These are phyloP conservation scores for Penicillium olsonii DNA, from an alignment of 2,329 filamentous ascomycete genomes.

Conservation along the genomic window DNA sequence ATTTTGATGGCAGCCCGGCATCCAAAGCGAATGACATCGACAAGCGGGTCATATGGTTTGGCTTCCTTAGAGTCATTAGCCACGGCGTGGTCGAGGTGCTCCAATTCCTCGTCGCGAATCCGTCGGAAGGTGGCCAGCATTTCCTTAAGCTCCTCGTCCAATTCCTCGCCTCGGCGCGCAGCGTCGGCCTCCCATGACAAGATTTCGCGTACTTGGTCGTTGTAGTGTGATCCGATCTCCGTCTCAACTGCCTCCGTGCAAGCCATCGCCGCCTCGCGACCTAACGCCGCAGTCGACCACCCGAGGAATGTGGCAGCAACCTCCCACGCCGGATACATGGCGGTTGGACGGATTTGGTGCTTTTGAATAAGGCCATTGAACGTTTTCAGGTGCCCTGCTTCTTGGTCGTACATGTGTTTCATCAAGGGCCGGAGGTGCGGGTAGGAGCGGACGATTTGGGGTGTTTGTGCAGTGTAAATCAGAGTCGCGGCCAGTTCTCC, in stretches of 20 bases:
- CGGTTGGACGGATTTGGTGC: conserved; percentile 88
- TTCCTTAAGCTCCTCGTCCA: conserved; percentile 74
- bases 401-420: conserved; percentile 98
- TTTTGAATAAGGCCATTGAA: conserved; percentile 82
- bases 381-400: conserved; percentile 79
- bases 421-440: conserved; percentile 88
- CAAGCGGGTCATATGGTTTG: conserved; percentile 84
- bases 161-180: conserved; percentile 74
- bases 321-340: conserved; percentile 89
- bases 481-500: conserved; percentile 95
- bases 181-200: conserved; percentile 78
- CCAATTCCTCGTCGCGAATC: conserved; percentile 93
- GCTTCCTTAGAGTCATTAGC: conserved; percentile 91
- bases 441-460: conserved; percentile 74
- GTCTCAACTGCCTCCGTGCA: conserved; percentile 98
- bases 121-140: conserved; percentile 73
- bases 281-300: conserved; percentile 86
- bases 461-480: conserved; percentile 89
- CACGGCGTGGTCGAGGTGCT: conserved; percentile 94
- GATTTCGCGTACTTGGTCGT: conserved; percentile 80
- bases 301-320: conserved; percentile 77
- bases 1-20: conserved; percentile 93
- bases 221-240: conserved; percentile 95
- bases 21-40: conserved; percentile 82
- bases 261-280: conserved; percentile 94